A percentile compares a stretch with the other conserved stretches of the same genome.
phyloP scores from a whole-genome alignment of 495 filamentous ascomycete genomes.

The Xylaria bambusicola region DNA sequence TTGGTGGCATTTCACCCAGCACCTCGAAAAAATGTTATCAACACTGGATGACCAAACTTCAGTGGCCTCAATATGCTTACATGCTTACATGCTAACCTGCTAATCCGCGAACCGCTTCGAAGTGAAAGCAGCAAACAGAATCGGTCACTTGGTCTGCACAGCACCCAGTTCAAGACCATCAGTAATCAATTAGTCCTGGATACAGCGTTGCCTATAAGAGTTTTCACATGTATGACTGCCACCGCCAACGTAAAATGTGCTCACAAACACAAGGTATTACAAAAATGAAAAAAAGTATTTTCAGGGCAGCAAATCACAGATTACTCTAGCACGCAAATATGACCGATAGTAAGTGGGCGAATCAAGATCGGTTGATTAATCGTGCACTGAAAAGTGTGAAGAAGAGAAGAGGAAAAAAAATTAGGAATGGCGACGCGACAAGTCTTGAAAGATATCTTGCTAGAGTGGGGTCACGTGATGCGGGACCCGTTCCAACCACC shows the following conservation, averaged over 20 bases:
- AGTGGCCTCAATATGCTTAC: no score
- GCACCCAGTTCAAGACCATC: no score
- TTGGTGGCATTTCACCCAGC: no score
- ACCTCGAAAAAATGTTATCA: no score
- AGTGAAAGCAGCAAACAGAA: no score
- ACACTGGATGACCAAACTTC: no score
- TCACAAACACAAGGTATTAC: constrained; percentile 21
- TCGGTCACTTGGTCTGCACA: no score
- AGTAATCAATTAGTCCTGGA: no score
- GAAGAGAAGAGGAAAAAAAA: constrained; percentile 32
- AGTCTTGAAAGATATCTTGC: constrained; percentile 7
- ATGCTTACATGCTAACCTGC: no score
- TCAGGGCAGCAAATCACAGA: constrained; percentile 31
- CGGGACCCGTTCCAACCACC: not conserved
- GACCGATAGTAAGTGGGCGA: constrained; percentile 50
- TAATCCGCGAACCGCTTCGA: no score
- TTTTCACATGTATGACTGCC: constrained; percentile 26
- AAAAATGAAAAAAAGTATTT: constrained; percentile 6
- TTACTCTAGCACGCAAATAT: constrained; percentile 53
- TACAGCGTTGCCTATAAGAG: not conserved
- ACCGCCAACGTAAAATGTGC: constrained; percentile 25
- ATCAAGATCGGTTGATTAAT: constrained; percentile 55
- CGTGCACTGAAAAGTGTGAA: constrained; percentile 47
- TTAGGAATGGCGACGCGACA: not conserved
- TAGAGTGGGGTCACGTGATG: constrained; percentile 16